Base-by-base conservation (phyloP, 1,284 basidiomycete species). In the Ganoderma meredithae region DNA sequence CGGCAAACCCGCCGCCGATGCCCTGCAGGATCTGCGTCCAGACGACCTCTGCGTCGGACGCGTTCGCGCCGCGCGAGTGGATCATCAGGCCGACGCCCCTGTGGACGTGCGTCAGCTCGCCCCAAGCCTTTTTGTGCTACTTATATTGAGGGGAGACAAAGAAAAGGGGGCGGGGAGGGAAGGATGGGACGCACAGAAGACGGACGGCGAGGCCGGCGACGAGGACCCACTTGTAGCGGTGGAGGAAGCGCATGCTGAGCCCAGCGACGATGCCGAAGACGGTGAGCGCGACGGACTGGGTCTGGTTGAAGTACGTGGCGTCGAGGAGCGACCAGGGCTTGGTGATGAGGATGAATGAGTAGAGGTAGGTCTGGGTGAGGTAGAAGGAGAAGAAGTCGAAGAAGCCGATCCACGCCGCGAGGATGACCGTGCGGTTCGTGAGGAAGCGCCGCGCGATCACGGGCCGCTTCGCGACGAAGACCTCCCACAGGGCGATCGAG, bases 21-120 rank as follows among this genome's bases (percentile, higher is more conserved):
- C 93, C 93, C 79, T 94, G 92, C 44, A 95, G 81, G 62, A 95
- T 81, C 77, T 95, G 91, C 43, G 89, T 90, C 84, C 88, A 86
- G 33, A 93, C 86, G 55, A 91, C 79, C 74, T 88, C 88, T 1
- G 84, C 85, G 62, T 86, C 85, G 56, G 86, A 87, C 2, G 85
- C 89, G 58, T 86, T 81, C 7, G 88, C 87, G 60, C 87, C 89
- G 60, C 88, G 88, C 31, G 90, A 91, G 79, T 88, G 88, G 72
- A 93, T 86, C 91, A 93, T 93, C 49, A 93, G 79, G 19, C 86
- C 86, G 25, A 90, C 89, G 27, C 94, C 94, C 39, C 85, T 87
- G 68, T n/a, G 39, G 0, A 25, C 39, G 12, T 7, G 12, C n/a
- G n/a, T n/a, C n/a, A n/a, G n/a, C n/a, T n/a, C n/a, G n/a, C n/a